A percentile compares a stretch with the other conserved stretches of the same genome.
phyloP scores from a whole-genome alignment of 1,139 yeast genomes.

The Suhomyces atakaporum region DNA sequence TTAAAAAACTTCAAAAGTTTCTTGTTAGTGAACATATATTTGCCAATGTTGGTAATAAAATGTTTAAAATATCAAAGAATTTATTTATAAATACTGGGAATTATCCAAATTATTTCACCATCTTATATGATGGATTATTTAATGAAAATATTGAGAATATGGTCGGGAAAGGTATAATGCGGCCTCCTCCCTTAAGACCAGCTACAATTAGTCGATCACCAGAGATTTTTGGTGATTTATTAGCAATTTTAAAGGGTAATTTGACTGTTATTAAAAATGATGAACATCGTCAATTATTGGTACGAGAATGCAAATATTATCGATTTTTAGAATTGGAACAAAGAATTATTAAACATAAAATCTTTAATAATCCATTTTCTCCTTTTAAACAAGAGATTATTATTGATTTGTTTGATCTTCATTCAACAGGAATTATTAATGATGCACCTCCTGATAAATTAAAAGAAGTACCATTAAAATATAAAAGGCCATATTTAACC shows the following conservation, averaged over 20 bases:
- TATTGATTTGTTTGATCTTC: constrained; percentile 51
- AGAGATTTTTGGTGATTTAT: constrained; percentile 57
- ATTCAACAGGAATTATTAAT: constrained; percentile 41
- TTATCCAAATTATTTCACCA: constrained; percentile 72
- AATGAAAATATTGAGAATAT: constrained; percentile 46
- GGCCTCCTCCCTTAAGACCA: constrained; percentile 81
- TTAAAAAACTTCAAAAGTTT: constrained; percentile 54
- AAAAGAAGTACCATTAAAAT: constrained; percentile 33
- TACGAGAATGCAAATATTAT: constrained; percentile 75
- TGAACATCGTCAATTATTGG: constrained; percentile 55
- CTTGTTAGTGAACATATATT: constrained; percentile 59
- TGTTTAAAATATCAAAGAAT: constrained; percentile 60
- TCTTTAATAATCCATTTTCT: constrained; percentile 54
- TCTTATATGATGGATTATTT: constrained; percentile 53
- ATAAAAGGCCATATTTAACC: constrained; percentile 58
- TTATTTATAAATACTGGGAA: constrained; percentile 63
- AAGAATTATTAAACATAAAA: constrained; percentile 53
- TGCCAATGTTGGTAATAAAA: constrained; percentile 60
- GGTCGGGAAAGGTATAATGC: constrained; percentile 43
- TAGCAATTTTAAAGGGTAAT: constrained; percentile 60
- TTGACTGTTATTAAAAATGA: constrained; percentile 48
- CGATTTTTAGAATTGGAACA: constrained; percentile 77
- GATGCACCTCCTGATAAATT: constrained; percentile 20
- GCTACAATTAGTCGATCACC: constrained; percentile 57
- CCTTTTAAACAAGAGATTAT: constrained; percentile 54